Conservation (phyloP, 2,329 filamentous ascomycete species). For the Fonsecaea multimorphosa region DNA sequence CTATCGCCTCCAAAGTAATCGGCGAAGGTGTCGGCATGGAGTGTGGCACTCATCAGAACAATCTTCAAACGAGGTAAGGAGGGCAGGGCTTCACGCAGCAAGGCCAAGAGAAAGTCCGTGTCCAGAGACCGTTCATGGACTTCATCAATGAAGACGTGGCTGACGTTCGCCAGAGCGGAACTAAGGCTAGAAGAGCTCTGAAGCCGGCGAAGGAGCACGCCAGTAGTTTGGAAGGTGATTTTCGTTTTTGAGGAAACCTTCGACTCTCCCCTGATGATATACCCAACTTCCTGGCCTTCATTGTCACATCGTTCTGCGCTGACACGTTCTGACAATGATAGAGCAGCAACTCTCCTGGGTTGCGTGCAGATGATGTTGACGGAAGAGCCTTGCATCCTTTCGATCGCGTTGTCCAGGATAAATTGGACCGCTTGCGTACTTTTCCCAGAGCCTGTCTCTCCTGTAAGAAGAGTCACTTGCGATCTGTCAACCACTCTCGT, state of each 20-base stretch:
- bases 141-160: slow-evolving; percentile 93
- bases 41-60: slow-evolving; percentile 93
- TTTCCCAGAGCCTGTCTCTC: slow-evolving; percentile 96
- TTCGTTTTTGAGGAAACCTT: slow-evolving; percentile 76
- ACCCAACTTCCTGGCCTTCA: slow-evolving; percentile 88
- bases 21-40: slow-evolving; percentile 85
- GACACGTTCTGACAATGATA: slow-evolving; percentile 92
- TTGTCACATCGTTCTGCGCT: slow-evolving; percentile 84
- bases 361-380: slow-evolving; percentile 96
- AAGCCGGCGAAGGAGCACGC: slow-evolving; percentile 86
- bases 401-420: slow-evolving; percentile 87
- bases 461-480: slow-evolving; percentile 94
- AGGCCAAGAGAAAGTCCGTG: slow-evolving; percentile 88
- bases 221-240: slow-evolving; percentile 95
- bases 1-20: slow-evolving; percentile 77
- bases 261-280: slow-evolving; percentile 88
- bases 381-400: slow-evolving; percentile 72
- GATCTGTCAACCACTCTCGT: slow-evolving; percentile 75
- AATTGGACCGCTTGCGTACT: slow-evolving; percentile 98
- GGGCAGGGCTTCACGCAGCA: slow-evolving; percentile 81
- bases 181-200: slow-evolving; percentile 63
- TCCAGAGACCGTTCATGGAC: slow-evolving; percentile 95
- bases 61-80: slow-evolving; percentile 80
- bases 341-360: slow-evolving; percentile 88
- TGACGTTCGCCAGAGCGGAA: slow-evolving; percentile 83